These are phyloP conservation scores for Cytospora piceae DNA, from an alignment of 2,329 filamentous ascomycete genomes.

Conservation along the genomic window DNA sequence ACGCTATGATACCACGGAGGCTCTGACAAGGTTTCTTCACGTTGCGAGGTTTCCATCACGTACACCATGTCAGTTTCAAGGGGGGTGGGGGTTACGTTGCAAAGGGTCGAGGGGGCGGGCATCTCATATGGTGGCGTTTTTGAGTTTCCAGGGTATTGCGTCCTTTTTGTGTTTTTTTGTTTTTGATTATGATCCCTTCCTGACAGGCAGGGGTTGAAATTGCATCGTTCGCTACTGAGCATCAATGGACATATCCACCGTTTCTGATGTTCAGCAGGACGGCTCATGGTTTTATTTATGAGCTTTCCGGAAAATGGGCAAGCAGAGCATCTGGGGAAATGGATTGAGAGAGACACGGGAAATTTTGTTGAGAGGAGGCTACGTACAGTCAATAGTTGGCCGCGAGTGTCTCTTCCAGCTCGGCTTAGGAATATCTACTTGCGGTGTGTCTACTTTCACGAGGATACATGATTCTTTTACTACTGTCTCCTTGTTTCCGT, in stretches of 20 bases:
- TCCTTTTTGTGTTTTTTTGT: conserved; percentile 7
- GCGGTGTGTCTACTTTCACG: conserved; percentile 17
- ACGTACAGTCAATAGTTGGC: conserved; percentile 5
- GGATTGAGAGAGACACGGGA: neutral
- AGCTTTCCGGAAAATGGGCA: conserved; percentile 7
- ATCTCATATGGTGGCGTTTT: conserved; percentile 28
- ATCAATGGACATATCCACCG: neutral
- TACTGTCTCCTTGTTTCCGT: conserved; percentile 8
- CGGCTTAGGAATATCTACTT: conserved; percentile 15
- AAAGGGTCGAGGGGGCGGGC: conserved; percentile 13
- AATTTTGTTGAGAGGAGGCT: neutral
- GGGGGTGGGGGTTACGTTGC: conserved; percentile 18
- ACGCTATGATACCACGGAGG: conserved; percentile 31
- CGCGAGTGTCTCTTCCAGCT: conserved; percentile 7
- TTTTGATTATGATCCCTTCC: conserved; percentile 1
- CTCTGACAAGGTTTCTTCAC: conserved; percentile 27
- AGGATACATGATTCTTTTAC: conserved; percentile 9
- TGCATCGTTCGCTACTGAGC: conserved; percentile 23
- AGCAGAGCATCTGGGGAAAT: conserved; percentile 7
- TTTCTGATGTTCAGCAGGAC: conserved; percentile 10
- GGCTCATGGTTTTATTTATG: neutral
- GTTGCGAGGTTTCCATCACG: conserved; percentile 11
- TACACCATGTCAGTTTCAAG: conserved; percentile 25
- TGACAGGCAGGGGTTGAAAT: conserved; percentile 15
- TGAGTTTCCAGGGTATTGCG: conserved; percentile 19